A percentile compares a stretch with the other conserved stretches of the same genome.
Conservation (phyloP, 2,329 filamentous ascomycete species). For the Ploettnerulaceae sp. region DNA sequence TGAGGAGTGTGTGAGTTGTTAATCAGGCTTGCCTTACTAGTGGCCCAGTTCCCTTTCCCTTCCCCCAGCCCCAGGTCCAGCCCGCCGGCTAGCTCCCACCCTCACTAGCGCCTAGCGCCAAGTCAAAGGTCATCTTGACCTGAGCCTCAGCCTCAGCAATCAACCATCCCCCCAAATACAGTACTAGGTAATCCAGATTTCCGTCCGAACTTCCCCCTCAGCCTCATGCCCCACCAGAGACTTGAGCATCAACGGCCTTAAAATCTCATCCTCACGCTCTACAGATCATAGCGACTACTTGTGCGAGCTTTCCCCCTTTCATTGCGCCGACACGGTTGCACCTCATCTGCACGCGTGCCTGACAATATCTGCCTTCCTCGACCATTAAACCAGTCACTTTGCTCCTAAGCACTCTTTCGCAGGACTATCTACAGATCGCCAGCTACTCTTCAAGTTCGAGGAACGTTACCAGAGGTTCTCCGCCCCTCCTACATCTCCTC, state of each 20-base stretch:
- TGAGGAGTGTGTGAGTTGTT: background rate
- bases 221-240: conserved; percentile 12
- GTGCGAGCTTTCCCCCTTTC: background rate
- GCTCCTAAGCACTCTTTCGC: background rate
- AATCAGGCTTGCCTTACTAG: background rate
- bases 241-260: conserved; percentile 3
- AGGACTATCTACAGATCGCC: background rate
- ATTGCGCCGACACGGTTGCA: conserved; percentile 19
- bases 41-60: background rate
- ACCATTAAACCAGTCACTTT: background rate
- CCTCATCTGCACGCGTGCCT: conserved; percentile 15
- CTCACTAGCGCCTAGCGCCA: background rate
- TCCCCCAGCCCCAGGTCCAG: background rate
- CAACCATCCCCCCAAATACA: background rate
- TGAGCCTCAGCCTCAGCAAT: background rate
- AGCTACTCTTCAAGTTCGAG: conserved; percentile 2
- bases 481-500: conserved; percentile 1
- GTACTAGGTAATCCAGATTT: conserved; percentile 6
- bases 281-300: background rate
- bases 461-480: background rate
- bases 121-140: background rate
- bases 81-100: no score
- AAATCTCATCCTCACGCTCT: background rate
- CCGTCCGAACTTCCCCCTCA: conserved; percentile 10
- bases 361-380: conserved; percentile 2